Conservation (phyloP, 2,329 filamentous ascomycete species). For the Claviceps citrina region DNA sequence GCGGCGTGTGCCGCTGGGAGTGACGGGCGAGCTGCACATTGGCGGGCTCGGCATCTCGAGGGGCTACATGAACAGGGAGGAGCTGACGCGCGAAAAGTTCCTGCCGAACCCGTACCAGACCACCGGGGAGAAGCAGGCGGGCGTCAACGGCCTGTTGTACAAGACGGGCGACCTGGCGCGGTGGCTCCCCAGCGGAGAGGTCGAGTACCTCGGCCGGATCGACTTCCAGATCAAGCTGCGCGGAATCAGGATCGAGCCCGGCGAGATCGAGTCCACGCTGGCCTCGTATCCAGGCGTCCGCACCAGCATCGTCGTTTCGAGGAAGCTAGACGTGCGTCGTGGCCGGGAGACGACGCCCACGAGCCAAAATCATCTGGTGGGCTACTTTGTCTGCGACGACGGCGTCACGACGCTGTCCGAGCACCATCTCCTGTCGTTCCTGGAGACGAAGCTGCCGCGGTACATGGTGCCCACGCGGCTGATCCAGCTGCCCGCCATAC, state of each 20-base stretch:
- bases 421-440: background rate
- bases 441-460: conserved; percentile 1
- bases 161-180: conserved; percentile 2
- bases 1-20: conserved; percentile 1
- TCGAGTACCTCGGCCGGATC: conserved; percentile 1
- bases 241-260: conserved; percentile 1
- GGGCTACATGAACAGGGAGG: conserved; percentile 2
- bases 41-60: conserved; percentile 1
- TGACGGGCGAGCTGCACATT: background rate
- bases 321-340: background rate
- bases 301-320: background rate
- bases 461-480: conserved; percentile 1
- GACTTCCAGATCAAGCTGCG: conserved; percentile 3
- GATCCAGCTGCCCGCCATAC: background rate
- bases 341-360: background rate
- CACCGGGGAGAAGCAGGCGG: background rate
- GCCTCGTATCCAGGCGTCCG: background rate
- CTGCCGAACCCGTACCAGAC: conserved; percentile 1
- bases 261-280: conserved; percentile 2
- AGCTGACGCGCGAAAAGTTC: conserved; percentile 1
- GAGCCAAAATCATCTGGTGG: conserved; percentile 1
- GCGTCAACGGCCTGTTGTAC: background rate
- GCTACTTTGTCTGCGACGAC: conserved; percentile 3
- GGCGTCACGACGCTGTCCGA: background rate
- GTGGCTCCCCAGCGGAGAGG: conserved; percentile 2